Percentiles rank a stretch among this genome's conserved stretches.
Evolutionary conservation across 2,329 filamentous ascomycete species (phyloP).

Genomic region (Catunica adiposa): DNA sequence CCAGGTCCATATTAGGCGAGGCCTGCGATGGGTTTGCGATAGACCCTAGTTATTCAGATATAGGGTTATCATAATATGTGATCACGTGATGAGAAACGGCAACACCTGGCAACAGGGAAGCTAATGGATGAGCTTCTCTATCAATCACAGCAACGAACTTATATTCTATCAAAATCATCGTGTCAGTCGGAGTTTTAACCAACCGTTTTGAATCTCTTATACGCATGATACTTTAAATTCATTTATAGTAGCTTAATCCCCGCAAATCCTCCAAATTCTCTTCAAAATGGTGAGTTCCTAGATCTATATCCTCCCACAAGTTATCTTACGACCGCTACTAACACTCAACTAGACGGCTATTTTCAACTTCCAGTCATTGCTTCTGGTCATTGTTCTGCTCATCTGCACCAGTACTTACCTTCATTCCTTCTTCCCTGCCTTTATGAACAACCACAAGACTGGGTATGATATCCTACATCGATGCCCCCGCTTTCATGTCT

Average conservation of each 20-base stretch:
- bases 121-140: background rate
- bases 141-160: background rate
- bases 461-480: constrained; percentile 39
- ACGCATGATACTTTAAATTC: background rate
- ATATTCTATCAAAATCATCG: background rate
- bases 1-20: background rate
- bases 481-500: constrained; percentile 6
- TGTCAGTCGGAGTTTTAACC: background rate
- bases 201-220: background rate
- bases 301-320: background rate
- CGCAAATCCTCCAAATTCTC: background rate
- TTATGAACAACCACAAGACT: constrained; percentile 86
- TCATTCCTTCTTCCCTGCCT: constrained; percentile 73
- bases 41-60: background rate
- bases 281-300: background rate
- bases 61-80: background rate
- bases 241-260: background rate
- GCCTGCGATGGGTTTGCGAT: background rate
- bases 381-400: constrained; percentile 83
- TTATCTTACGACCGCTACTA: background rate
- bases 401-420: constrained; percentile 94
- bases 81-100: background rate
- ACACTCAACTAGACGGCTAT: constrained; percentile 56
- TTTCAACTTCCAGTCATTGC: constrained; percentile 96
- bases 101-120: background rate